phyloP scores from a whole-genome alignment of 768 basidiomycete genomes.

The Auriscalpium vulgare region DNA sequence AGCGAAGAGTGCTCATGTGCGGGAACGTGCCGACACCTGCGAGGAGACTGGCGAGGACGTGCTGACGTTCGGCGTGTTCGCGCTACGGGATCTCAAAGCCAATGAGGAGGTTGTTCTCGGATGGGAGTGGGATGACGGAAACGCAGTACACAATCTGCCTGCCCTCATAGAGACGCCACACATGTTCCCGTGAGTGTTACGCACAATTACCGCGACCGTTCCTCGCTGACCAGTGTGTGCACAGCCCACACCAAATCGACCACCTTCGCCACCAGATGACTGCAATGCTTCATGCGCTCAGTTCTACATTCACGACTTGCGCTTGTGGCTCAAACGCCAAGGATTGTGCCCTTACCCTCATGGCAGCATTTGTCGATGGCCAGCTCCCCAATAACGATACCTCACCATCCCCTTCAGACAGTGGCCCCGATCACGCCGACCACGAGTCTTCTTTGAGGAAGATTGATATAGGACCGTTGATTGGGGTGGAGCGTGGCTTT shows the following conservation, averaged over 20 bases:
- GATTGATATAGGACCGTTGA: conserved; percentile 54
- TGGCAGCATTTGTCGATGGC: conserved; percentile 54
- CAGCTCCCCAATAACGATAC: conserved; percentile 21
- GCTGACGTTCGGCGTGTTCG: conserved; percentile 75
- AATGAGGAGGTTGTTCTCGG: conserved; percentile 84
- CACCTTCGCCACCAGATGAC: conserved; percentile 60
- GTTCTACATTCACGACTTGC: conserved; percentile 66
- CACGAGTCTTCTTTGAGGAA: neutral
- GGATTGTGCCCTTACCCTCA: conserved; percentile 57
- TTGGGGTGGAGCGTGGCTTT: conserved; percentile 55
- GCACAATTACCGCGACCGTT: neutral
- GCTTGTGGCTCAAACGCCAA: conserved; percentile 58
- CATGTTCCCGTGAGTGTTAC: conserved; percentile 45
- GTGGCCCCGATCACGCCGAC: conserved; percentile 6
- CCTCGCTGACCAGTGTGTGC: neutral
- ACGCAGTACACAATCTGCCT: conserved; percentile 73
- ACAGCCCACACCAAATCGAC: conserved; percentile 38
- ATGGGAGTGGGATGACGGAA: conserved; percentile 97
- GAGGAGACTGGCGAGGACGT: conserved; percentile 23
- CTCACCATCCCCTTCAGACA: conserved; percentile 19
- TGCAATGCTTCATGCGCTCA: conserved; percentile 60
- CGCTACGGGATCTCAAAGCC: conserved; percentile 61
- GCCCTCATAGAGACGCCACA: conserved; percentile 52
- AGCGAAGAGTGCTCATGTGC: conserved; percentile 14
- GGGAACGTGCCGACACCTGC: conserved; percentile 8